Percentiles rank a stretch among this genome's conserved stretches.
Evolutionary conservation across 2,329 filamentous ascomycete genomes (phyloP).

Genomic region (Penicillium palitans): DNA sequence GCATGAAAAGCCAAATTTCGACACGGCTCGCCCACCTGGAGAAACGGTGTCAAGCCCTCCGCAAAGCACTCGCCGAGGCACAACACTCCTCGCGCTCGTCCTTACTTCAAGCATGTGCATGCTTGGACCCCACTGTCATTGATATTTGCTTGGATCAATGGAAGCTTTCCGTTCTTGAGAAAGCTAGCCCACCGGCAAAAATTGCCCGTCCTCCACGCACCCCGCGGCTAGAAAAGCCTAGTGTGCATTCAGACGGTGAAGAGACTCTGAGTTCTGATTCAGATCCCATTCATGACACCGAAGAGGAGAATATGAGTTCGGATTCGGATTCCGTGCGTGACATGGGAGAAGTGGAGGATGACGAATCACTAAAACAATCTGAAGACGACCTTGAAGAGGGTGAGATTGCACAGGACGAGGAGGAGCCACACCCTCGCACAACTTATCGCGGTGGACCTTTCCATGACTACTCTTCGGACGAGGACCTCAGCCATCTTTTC

Average conservation of each 20-base stretch:
- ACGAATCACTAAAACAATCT: background rate
- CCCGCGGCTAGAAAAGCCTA: background rate
- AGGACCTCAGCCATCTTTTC: background rate
- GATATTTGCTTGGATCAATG: background rate
- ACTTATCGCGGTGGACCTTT: background rate
- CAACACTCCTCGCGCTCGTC: background rate
- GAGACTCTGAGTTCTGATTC: background rate
- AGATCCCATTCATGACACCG: background rate
- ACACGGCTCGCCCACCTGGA: background rate
- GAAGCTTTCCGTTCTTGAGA: background rate
- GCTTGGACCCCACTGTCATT: background rate
- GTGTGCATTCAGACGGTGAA: background rate
- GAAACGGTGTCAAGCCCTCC: background rate
- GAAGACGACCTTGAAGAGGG: background rate
- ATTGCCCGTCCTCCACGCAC: background rate
- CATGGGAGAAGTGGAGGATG: background rate
- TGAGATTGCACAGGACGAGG: background rate
- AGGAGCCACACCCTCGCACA: background rate
- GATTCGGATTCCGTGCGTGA: background rate
- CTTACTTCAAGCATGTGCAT: background rate
- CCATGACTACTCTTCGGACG: background rate
- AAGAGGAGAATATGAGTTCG: background rate
- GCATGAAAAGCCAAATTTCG: background rate
- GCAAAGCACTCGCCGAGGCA: background rate
- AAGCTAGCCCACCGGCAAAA: background rate